phyloP scores from a whole-genome alignment of 139 green algal species.

The Coelastrella sp. region DNA sequence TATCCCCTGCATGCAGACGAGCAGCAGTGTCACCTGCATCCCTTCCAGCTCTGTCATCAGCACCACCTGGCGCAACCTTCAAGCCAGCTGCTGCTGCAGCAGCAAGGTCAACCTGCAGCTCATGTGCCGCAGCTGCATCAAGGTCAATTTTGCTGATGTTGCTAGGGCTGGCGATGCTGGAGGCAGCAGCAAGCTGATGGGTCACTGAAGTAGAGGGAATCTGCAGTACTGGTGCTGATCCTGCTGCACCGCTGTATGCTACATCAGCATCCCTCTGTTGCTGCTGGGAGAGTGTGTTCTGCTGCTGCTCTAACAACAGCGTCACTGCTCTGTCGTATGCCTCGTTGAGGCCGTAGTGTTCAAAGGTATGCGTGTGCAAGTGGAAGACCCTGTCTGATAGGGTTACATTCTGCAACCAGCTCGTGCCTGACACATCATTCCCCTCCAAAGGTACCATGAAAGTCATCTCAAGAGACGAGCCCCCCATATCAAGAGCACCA shows the following conservation, averaged over 20 bases:
- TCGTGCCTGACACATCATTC: neutral
- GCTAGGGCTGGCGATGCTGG: too few relatives aligned
- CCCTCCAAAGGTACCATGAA: slow-evolving; percentile 9
- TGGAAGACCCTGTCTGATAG: slow-evolving; percentile 12
- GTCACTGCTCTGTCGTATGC: slow-evolving; percentile 78
- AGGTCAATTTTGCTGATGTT: too few relatives aligned
- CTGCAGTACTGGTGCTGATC: too few relatives aligned
- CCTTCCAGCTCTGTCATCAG: too few relatives aligned
- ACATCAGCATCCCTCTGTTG: too few relatives aligned
- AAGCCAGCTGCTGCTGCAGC: slow-evolving; percentile 24
- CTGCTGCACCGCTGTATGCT: too few relatives aligned
- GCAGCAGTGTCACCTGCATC: too few relatives aligned
- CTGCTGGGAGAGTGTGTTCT: neutral
- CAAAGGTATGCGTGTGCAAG: slow-evolving; percentile 53
- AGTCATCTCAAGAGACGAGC: slow-evolving; percentile 80
- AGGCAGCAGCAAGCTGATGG: too few relatives aligned
- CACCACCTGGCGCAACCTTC: neutral
- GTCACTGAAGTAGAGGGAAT: too few relatives aligned
- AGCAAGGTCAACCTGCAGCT: neutral
- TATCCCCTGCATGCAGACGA: too few relatives aligned
- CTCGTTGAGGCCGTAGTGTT: slow-evolving; percentile 82
- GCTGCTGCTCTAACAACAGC: slow-evolving; percentile 59
- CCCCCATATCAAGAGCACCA: slow-evolving; percentile 83
- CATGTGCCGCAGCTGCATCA: neutral
- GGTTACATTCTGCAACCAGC: neutral